Conservation (phyloP, 371 early-diverging fungal species). For the Umbelopsis sp. region DNA sequence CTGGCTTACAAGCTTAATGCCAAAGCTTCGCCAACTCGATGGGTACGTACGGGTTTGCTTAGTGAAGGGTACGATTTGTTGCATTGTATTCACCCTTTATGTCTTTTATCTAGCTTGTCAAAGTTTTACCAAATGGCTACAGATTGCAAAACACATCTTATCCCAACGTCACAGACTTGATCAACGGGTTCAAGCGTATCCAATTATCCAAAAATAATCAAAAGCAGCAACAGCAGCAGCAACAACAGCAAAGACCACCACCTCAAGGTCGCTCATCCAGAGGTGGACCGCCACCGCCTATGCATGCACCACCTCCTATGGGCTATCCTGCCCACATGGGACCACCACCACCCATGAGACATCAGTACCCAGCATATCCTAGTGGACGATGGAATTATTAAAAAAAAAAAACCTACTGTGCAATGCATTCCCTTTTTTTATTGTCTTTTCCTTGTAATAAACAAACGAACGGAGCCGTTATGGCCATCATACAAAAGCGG, state of each 20-base stretch:
- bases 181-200: conserved; percentile 69
- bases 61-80: not conserved
- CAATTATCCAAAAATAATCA: conserved; percentile 29
- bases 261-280: conserved; percentile 5
- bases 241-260: conserved; percentile 13
- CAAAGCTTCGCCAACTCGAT: conserved; percentile 39
- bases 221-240: conserved; percentile 21
- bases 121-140: conserved; percentile 67
- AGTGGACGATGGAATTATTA: conserved; percentile 14
- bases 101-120: conserved; percentile 45
- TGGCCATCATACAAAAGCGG: not conserved
- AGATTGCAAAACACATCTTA: conserved; percentile 59
- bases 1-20: conserved; percentile 52
- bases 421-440: not conserved
- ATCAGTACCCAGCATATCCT: conserved; percentile 12
- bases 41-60: conserved; percentile 31
- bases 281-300: conserved; percentile 7
- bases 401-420: not conserved
- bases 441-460: conserved; percentile 1
- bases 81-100: not conserved
- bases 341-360: conserved; percentile 10
- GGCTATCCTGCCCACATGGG: conserved; percentile 13
- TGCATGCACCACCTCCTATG: conserved; percentile 13
- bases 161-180: conserved; percentile 60
- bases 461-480: not conserved